These are phyloP conservation scores for Funneliformis mosseae DNA, from an alignment of 192 early-diverging fungal genomes.

Conservation along the genomic window DNA sequence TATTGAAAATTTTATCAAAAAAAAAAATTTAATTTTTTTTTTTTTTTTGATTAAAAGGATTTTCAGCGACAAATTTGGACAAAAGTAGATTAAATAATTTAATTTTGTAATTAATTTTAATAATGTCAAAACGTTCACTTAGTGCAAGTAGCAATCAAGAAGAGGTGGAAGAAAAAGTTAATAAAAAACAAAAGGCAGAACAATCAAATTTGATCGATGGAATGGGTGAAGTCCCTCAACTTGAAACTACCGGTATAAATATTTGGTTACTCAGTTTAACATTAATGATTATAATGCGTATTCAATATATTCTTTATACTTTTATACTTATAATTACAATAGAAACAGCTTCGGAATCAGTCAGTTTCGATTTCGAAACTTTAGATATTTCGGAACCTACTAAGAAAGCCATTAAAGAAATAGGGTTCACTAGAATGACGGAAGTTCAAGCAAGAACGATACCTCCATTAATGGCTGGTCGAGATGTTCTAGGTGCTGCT, in stretches of 20 bases:
- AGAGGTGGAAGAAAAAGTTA: constrained; percentile 17
- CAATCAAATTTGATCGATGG: constrained; percentile 13
- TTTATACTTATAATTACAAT: constrained; percentile 10
- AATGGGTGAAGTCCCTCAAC: not conserved
- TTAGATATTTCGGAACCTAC: constrained; percentile 82
- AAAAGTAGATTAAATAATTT: too few relatives aligned
- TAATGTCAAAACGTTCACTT: too few relatives aligned
- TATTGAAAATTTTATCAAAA: too few relatives aligned
- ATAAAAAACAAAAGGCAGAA: not conserved
- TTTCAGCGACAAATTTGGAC: too few relatives aligned
- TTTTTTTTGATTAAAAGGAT: too few relatives aligned
- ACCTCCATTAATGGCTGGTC: constrained; percentile 91
- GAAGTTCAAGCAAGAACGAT: constrained; percentile 96
- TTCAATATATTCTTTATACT: not conserved
- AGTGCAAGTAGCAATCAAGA: too few relatives aligned
- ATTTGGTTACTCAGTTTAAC: not conserved
- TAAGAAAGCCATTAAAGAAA: constrained; percentile 80
- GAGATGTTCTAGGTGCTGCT: constrained; percentile 97
- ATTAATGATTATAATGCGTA: not conserved
- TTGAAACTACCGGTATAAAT: not conserved
- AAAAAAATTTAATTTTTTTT: too few relatives aligned
- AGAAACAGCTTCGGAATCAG: not conserved
- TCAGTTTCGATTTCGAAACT: constrained; percentile 69
- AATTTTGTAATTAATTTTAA: too few relatives aligned
- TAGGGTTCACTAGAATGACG: constrained; percentile 95